Conservation (phyloP, 176 grass and related monocot species). For the Oryza nivara region DNA sequence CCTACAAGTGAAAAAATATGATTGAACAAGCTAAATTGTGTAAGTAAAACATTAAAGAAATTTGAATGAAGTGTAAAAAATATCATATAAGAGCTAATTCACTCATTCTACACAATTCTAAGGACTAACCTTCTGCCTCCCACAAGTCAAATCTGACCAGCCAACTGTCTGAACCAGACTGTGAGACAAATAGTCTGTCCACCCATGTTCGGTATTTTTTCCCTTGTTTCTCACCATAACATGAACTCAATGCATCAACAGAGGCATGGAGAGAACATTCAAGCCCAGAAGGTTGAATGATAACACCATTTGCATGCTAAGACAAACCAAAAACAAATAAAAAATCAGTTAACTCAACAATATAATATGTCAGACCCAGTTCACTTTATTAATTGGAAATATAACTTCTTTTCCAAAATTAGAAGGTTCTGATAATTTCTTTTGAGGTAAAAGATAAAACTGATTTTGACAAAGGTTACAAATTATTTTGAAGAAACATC, state of each 20-base stretch:
- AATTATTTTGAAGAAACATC: constrained; percentile 16
- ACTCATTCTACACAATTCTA: constrained; percentile 1
- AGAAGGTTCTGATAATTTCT: background rate
- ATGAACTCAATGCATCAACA: constrained; percentile 53
- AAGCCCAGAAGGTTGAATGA: constrained; percentile 69
- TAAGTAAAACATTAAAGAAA: background rate
- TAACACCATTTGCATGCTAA: constrained; percentile 67
- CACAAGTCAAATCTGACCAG: constrained; percentile 81
- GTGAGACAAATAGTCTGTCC: constrained; percentile 70
- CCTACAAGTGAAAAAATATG: background rate
- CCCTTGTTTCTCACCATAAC: constrained; percentile 78
- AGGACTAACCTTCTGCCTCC: constrained; percentile 68
- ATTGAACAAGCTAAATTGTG: background rate
- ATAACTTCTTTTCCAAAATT: background rate
- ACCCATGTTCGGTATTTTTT: constrained; percentile 70
- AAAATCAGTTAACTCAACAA: constrained; percentile 14
- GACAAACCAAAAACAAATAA: constrained; percentile 25
- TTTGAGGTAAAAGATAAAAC: background rate
- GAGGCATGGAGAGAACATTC: constrained; percentile 59
- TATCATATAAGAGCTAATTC: constrained; percentile 11
- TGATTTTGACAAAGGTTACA: constrained; percentile 3
- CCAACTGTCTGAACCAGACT: constrained; percentile 65
- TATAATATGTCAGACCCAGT: background rate
- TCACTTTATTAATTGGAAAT: background rate
- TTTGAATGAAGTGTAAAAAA: constrained; percentile 21